A percentile compares a stretch with the other conserved stretches of the same genome.
These are phyloP conservation scores for Leccinum longicurvipes DNA, from an alignment of 768 basidiomycete species.

Conservation along the genomic window DNA sequence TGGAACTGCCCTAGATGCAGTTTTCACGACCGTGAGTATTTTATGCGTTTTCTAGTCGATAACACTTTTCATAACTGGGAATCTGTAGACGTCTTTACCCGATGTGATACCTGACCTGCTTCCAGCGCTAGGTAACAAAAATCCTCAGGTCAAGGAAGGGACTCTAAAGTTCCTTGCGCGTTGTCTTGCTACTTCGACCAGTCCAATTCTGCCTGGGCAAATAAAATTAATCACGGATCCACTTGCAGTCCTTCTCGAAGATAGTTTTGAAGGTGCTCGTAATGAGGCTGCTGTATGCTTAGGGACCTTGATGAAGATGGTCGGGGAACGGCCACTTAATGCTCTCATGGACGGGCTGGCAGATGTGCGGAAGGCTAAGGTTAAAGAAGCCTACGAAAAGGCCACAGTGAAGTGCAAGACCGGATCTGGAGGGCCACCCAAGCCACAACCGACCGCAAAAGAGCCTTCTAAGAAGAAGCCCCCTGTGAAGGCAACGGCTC, in stretches of 20 bases:
- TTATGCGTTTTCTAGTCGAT: conserved; percentile 2
- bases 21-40: conserved; percentile 72
- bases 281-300: conserved; percentile 86
- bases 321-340: conserved; percentile 89
- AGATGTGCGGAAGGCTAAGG: conserved; percentile 86
- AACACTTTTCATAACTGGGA: not conserved
- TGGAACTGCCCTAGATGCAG: conserved; percentile 82
- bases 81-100: conserved; percentile 62
- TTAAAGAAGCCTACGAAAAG: conserved; percentile 90
- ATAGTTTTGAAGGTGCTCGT: conserved; percentile 84
- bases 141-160: conserved; percentile 95
- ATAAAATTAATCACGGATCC: conserved; percentile 80
- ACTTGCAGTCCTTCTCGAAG: conserved; percentile 75
- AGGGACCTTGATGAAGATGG: conserved; percentile 93
- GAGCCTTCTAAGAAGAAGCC: conserved; percentile 38
- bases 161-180: conserved; percentile 84
- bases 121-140: conserved; percentile 78
- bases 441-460: conserved; percentile 31
- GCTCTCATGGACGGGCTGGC: conserved; percentile 82
- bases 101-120: conserved; percentile 85
- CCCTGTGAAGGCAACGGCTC: conserved; percentile 29
- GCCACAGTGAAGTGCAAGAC: conserved; percentile 88
- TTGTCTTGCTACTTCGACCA: conserved; percentile 66
- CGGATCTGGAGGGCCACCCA: conserved; percentile 52
- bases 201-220: conserved; percentile 68